These are phyloP conservation scores for Plasmodium chabaudi DNA, from an alignment of 169 alveolate species.

Conservation along the genomic window DNA sequence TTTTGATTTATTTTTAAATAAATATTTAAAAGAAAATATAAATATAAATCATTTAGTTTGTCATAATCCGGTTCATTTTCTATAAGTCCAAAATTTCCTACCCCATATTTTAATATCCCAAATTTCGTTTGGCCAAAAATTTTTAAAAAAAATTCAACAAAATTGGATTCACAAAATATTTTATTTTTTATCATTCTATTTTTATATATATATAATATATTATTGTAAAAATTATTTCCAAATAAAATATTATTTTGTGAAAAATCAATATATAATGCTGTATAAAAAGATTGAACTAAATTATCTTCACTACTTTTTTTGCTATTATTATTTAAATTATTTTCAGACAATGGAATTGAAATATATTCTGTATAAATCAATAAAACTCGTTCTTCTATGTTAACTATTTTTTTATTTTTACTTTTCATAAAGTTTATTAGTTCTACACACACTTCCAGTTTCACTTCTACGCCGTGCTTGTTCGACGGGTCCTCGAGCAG, in stretches of 20 bases:
- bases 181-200: neutral
- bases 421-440: conserved; percentile 36
- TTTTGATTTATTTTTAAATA: conserved; percentile 5
- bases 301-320: neutral
- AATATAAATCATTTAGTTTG: neutral
- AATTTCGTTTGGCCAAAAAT: neutral
- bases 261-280: neutral
- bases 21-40: neutral
- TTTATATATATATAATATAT: conserved; percentile 33
- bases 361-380: conserved; percentile 11
- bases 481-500: neutral
- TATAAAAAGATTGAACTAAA: conserved; percentile 21
- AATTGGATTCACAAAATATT: conserved; percentile 20
- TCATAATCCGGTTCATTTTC: neutral
- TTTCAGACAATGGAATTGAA: too few relatives aligned
- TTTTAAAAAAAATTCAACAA: conserved; percentile 12
- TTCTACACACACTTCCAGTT: conserved; percentile 19
- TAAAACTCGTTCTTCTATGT: neutral
- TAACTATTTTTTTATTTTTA: conserved; percentile 7
- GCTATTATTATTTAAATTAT: too few relatives aligned
- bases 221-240: conserved; percentile 25
- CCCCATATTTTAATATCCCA: neutral
- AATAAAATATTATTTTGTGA: neutral
- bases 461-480: neutral
- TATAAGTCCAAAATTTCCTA: neutral